A percentile compares a stretch with the other conserved stretches of the same genome.
Conservation (phyloP, 768 basidiomycete genomes). For the Botryobasidium botryosum region DNA sequence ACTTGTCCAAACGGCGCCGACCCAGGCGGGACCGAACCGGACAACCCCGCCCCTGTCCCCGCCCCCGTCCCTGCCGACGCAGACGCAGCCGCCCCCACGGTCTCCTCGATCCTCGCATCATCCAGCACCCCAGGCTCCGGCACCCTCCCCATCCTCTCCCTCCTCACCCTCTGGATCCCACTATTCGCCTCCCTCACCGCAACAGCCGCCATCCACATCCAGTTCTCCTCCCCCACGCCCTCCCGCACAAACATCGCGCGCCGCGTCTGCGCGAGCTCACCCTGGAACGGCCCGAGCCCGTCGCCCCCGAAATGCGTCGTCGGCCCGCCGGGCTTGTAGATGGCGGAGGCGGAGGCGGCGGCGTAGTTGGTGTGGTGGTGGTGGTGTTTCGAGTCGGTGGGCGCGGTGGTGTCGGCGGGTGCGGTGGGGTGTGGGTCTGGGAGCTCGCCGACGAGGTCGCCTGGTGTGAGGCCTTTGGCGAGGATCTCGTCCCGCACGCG, state of each 20-base stretch:
- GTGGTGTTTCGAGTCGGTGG: constrained; percentile 15
- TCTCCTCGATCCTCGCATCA: neutral
- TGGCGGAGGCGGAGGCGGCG: constrained; percentile 33
- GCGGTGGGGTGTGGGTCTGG: constrained; percentile 40
- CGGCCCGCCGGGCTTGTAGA: constrained; percentile 82
- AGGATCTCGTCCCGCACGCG: constrained; percentile 60
- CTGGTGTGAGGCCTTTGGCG: constrained; percentile 65
- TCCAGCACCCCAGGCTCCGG: constrained; percentile 11
- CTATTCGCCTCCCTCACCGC: constrained; percentile 45
- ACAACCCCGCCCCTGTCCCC: no score
- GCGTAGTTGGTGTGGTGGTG: constrained; percentile 12
- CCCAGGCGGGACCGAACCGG: constrained; percentile 1
- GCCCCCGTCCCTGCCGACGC: neutral
- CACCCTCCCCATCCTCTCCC: constrained; percentile 19
- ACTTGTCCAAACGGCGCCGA: constrained; percentile 2
- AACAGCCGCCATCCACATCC: constrained; percentile 71
- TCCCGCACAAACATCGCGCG: constrained; percentile 65
- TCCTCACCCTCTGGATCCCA: constrained; percentile 19
- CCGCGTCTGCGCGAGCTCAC: constrained; percentile 64
- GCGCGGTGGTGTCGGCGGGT: constrained; percentile 19
- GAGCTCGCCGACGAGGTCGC: constrained; percentile 69
- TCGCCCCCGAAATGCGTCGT: constrained; percentile 79
- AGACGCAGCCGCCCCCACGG: neutral
- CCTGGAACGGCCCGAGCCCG: constrained; percentile 79
- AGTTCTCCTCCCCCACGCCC: constrained; percentile 75